Base-by-base conservation (phyloP, 345 rosid genomes). In the Salix udensis region DNA sequence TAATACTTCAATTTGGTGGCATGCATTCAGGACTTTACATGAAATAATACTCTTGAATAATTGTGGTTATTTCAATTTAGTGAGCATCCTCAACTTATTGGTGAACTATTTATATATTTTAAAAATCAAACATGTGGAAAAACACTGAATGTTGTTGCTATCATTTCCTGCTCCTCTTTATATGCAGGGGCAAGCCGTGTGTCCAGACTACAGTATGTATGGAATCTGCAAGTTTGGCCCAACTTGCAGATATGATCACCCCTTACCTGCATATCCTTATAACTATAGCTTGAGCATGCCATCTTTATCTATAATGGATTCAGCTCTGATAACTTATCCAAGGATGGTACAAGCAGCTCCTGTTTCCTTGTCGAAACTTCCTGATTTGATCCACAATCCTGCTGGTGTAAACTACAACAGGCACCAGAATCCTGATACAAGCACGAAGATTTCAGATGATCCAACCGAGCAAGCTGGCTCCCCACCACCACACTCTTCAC, bases 181-280 rank as follows among this genome's bases (percentile, higher is more conserved):
- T 72, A 46, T 84, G 83, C 76, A 92, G 97, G 97, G 97, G 44
- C 95, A 88, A 76, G 85, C 92, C 68, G 70, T 85, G 46, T 92
- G 97, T 85, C 81, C 88, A 21, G 85, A 84, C 86, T 90, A 89
- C 84, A 86, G 66, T 68, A 85, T 81, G 77, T 82, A 87, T 26
- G 97, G 97, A 40, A 68, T 89, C 64, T 92, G 97, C 86, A 89
- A 90, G 83, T 89, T 69, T 46, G 97, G 97, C 26, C 89, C 90
- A 74, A 87, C 76, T 70, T 92, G 97, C 86, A 87, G 82, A 87
- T 91, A 82, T 58, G 97, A 92, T 82, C 97, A 92, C 78, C 87
- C 92, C 31, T 82, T 81, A 81, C 62, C 84, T 76, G 80, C 83
- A 71, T 89, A 87, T 76, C 76, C 92, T 31, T 83, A 69, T 66